Conservation (phyloP, 768 basidiomycete genomes). For the Pleurotus tuber-regium region DNA sequence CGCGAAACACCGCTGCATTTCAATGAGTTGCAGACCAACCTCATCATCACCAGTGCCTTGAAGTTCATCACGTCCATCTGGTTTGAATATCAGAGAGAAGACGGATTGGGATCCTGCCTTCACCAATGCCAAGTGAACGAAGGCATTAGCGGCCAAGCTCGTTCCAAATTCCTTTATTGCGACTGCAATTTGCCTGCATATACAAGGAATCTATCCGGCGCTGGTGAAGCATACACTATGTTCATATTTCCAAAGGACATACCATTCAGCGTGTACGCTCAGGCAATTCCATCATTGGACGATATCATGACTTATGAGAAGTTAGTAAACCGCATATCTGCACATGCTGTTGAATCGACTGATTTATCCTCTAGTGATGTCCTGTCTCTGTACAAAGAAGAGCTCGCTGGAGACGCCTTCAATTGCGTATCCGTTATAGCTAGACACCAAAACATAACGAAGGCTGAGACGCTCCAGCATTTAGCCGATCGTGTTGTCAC, state of each 20-base stretch:
- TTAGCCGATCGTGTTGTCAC: neutral
- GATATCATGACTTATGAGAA: neutral
- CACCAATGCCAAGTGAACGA: neutral
- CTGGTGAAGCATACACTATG: neutral
- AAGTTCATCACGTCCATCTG: conserved; percentile 3
- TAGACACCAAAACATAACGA: neutral
- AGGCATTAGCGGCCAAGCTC: neutral
- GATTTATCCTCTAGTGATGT: too few relatives aligned
- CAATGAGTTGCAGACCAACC: neutral
- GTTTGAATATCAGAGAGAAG: neutral
- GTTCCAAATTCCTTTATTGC: neutral
- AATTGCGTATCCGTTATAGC: conserved; percentile 3
- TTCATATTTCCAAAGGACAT: conserved; percentile 1
- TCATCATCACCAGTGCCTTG: neutral
- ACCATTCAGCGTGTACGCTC: neutral
- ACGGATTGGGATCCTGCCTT: too few relatives aligned
- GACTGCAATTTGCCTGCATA: neutral
- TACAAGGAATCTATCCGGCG: neutral
- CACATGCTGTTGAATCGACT: neutral
- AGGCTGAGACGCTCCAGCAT: neutral
- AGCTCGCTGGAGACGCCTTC: neutral
- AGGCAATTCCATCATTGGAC: neutral
- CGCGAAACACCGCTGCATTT: neutral
- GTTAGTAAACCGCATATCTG: neutral
- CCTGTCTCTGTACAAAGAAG: conserved; percentile 4